A percentile compares a stretch with the other conserved stretches of the same genome.
These are phyloP conservation scores for Boletus rex-veris DNA, from an alignment of 768 basidiomycete genomes.

Conservation along the genomic window DNA sequence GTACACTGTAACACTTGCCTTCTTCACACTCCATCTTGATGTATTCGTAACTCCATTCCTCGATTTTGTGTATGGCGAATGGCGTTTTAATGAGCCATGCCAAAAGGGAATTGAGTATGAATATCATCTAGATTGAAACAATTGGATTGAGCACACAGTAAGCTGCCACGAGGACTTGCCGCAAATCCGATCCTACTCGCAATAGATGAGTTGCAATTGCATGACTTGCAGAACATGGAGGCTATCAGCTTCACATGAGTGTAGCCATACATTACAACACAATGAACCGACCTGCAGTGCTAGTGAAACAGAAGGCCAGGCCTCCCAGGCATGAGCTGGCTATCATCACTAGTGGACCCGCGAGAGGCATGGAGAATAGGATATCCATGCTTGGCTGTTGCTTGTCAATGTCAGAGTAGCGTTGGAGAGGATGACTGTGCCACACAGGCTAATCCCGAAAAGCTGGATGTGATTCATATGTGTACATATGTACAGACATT, in stretches of 20 bases:
- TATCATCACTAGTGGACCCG: conserved; percentile 64
- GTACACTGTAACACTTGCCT: conserved; percentile 93
- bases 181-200: conserved; percentile 96
- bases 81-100: conserved; percentile 97
- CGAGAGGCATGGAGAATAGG: conserved; percentile 68
- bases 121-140: conserved; percentile 69
- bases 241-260: conserved; percentile 42
- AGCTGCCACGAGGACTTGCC: conserved; percentile 41
- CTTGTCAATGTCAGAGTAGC: background rate
- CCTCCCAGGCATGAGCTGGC: conserved; percentile 83
- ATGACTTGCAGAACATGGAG: conserved; percentile 96
- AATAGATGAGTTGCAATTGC: conserved; percentile 98
- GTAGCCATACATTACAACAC: background rate
- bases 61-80: conserved; percentile 78
- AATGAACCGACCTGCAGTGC: conserved; percentile 63
- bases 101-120: conserved; percentile 90
- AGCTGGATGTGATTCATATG: too few relatives aligned
- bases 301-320: conserved; percentile 82
- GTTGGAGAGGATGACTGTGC: background rate
- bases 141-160: background rate
- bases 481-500: background rate
- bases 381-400: conserved; percentile 57
- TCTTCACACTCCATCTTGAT: conserved; percentile 96
- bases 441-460: background rate
- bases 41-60: conserved; percentile 94